A percentile compares a stretch with the other conserved stretches of the same genome.
These are phyloP conservation scores for Pleoardoris graminearum DNA, from an alignment of 2,329 filamentous ascomycete genomes.

Conservation along the genomic window DNA sequence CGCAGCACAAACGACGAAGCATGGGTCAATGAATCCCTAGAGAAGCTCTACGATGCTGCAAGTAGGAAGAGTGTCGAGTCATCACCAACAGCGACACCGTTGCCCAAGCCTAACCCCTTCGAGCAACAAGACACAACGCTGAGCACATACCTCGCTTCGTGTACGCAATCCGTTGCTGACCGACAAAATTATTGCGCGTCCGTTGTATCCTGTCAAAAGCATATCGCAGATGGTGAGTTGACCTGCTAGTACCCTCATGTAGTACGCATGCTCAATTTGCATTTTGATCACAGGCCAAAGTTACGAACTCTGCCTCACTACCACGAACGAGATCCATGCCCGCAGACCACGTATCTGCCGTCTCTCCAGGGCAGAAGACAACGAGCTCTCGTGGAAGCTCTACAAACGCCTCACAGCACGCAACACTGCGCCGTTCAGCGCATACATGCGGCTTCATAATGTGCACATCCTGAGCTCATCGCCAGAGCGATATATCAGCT, in stretches of 20 bases:
- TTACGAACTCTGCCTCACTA: constrained; percentile 84
- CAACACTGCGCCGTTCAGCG: constrained; percentile 84
- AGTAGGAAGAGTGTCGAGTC: constrained; percentile 34
- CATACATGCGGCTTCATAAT: constrained; percentile 69
- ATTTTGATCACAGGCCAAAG: constrained; percentile 61
- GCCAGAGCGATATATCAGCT: constrained; percentile 84
- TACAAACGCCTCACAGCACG: constrained; percentile 70
- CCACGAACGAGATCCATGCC: constrained; percentile 66
- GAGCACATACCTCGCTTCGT: constrained; percentile 33
- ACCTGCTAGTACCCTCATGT: not conserved
- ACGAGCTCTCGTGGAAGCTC: constrained; percentile 62
- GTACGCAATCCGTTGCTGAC: constrained; percentile 16
- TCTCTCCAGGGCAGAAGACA: constrained; percentile 38
- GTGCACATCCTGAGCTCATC: constrained; percentile 78
- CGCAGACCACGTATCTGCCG: constrained; percentile 26
- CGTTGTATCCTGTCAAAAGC: constrained; percentile 69
- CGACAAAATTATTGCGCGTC: constrained; percentile 62
- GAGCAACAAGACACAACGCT: constrained; percentile 28
- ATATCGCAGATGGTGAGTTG: constrained; percentile 65
- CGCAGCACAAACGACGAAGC: constrained; percentile 45
- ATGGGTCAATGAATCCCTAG: constrained; percentile 52
- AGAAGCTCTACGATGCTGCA: constrained; percentile 35
- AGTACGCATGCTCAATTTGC: not conserved
- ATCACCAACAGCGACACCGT: constrained; percentile 32
- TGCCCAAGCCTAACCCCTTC: constrained; percentile 35